Percentiles rank a stretch among this genome's conserved stretches.
Evolutionary conservation across 371 early-diverging fungal genomes (phyloP).

Genomic region (Syncephalastrum monosporum): DNA sequence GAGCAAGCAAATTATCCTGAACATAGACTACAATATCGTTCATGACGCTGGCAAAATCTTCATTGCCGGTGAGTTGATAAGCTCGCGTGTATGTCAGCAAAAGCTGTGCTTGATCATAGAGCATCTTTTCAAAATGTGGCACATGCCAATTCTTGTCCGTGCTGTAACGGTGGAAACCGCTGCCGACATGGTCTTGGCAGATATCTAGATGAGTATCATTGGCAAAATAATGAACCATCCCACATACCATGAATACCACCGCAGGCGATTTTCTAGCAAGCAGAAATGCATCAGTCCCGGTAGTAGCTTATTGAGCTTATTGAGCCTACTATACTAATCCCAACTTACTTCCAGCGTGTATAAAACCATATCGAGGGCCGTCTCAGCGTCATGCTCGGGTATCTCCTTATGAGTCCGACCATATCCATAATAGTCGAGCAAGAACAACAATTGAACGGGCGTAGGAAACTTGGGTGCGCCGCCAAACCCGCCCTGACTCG

Average conservation of each 20-base stretch:
- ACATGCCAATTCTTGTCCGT: conserved; percentile 49
- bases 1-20: conserved; percentile 43
- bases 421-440: conserved; percentile 51
- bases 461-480: conserved; percentile 69
- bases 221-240: not conserved
- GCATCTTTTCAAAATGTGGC: conserved; percentile 68
- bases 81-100: conserved; percentile 46
- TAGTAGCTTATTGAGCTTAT: too few relatives aligned
- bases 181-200: conserved; percentile 54
- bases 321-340: not conserved
- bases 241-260: conserved; percentile 66
- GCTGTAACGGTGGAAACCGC: conserved; percentile 60
- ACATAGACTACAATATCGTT: conserved; percentile 61
- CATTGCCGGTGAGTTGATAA: conserved; percentile 49
- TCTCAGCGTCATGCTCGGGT: conserved; percentile 25
- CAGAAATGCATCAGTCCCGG: not conserved
- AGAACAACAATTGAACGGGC: conserved; percentile 57
- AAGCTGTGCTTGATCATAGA: conserved; percentile 73
- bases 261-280: conserved; percentile 39
- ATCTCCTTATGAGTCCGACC: conserved; percentile 18
- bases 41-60: conserved; percentile 41
- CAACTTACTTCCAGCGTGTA: conserved; percentile 50
- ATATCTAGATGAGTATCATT: not conserved
- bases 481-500: conserved; percentile 58
- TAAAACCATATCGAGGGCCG: conserved; percentile 56